Percentiles rank a stretch among this genome's conserved stretches.
These are phyloP conservation scores for Neurospora tetraspora DNA, from an alignment of 495 filamentous ascomycete genomes.

Conservation along the genomic window DNA sequence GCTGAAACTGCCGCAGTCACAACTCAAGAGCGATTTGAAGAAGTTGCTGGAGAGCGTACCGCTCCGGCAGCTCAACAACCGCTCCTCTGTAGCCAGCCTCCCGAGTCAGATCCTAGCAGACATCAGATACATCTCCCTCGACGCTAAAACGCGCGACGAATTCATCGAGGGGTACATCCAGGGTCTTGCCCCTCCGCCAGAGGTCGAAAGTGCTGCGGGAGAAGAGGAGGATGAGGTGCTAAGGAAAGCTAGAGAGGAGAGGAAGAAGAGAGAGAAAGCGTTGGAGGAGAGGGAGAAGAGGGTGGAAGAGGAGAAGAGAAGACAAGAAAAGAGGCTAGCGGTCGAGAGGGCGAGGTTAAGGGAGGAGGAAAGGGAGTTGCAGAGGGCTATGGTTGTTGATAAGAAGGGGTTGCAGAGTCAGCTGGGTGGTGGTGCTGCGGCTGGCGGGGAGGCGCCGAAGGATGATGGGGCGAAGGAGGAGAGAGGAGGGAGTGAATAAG, in stretches of 20 bases:
- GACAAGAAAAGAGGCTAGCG: slow-evolving; percentile 53
- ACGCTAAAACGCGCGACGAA: slow-evolving; percentile 56
- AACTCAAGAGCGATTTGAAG: slow-evolving; percentile 69
- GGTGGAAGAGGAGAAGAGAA: slow-evolving; percentile 66
- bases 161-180: slow-evolving; percentile 70
- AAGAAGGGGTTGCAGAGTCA: slow-evolving; percentile 64
- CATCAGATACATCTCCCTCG: slow-evolving; percentile 70
- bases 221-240: slow-evolving; percentile 52
- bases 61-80: slow-evolving; percentile 53
- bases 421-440: slow-evolving; percentile 21
- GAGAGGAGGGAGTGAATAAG: not conserved
- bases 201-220: slow-evolving; percentile 12
- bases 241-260: slow-evolving; percentile 51
- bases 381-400: slow-evolving; percentile 65
- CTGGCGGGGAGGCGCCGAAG: not conserved
- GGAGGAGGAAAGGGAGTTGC: slow-evolving; percentile 70
- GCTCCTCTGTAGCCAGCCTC: slow-evolving; percentile 47
- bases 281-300: slow-evolving; percentile 61
- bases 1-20: slow-evolving; percentile 64
- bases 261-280: slow-evolving; percentile 61
- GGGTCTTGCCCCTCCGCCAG: slow-evolving; percentile 57
- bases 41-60: slow-evolving; percentile 64
- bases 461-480: not conserved
- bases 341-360: slow-evolving; percentile 56
- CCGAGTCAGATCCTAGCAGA: slow-evolving; percentile 63